These are phyloP conservation scores for Acorus calamus DNA, from an alignment of 106 monocot species.

Conservation along the genomic window DNA sequence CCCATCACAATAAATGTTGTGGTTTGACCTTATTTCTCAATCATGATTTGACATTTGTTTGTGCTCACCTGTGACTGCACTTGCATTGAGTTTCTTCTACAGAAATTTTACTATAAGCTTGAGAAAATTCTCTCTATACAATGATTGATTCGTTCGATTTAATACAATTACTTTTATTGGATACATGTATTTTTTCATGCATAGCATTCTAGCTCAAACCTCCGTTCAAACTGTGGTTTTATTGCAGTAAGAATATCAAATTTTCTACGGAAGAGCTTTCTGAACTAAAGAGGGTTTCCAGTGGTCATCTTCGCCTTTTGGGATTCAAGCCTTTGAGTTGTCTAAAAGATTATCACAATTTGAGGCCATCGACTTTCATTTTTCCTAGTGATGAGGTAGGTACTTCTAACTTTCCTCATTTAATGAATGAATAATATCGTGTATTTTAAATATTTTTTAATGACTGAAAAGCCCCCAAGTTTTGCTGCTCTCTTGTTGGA, in stretches of 20 bases:
- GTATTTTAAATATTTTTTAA: too few relatives aligned
- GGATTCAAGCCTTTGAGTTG: conserved; percentile 86
- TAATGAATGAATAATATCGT: too few relatives aligned
- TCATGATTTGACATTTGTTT: background rate
- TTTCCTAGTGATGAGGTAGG: conserved; percentile 84
- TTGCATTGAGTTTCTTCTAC: too few relatives aligned
- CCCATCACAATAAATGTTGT: background rate
- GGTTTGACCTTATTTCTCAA: background rate
- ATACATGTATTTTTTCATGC: too few relatives aligned
- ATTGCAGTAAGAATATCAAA: conserved; percentile 48
- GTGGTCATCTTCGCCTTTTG: conserved; percentile 59
- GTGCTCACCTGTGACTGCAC: background rate
- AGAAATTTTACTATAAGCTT: too few relatives aligned
- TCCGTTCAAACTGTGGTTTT: too few relatives aligned
- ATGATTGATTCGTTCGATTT: too few relatives aligned
- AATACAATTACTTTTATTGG: too few relatives aligned
- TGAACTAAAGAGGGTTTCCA: conserved; percentile 64
- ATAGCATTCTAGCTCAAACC: too few relatives aligned
- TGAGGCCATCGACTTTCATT: conserved; percentile 86
- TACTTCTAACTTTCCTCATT: background rate
- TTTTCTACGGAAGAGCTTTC: conserved; percentile 68
- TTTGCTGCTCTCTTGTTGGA: too few relatives aligned
- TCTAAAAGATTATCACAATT: conserved; percentile 89
- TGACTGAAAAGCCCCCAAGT: too few relatives aligned
- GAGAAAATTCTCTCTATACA: too few relatives aligned